Evolutionary conservation across 2,329 filamentous ascomycete species (phyloP).

Genomic region (Didymella sp.): DNA sequence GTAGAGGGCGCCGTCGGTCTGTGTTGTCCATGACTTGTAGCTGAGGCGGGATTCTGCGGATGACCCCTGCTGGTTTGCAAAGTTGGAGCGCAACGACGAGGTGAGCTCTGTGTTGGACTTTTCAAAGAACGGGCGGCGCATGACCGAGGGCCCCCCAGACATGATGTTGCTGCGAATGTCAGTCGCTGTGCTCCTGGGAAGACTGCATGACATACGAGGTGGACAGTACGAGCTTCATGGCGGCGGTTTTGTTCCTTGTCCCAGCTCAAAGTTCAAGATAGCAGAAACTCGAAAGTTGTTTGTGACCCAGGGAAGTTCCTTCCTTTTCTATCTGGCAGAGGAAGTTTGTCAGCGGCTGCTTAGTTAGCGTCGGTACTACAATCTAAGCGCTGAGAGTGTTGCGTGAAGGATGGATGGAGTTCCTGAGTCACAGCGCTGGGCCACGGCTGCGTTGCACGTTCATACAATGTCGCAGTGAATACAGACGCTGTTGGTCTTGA

Average conservation of each 20-base stretch:
- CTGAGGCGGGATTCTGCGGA: slow-evolving; percentile 48
- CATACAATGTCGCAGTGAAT: background rate
- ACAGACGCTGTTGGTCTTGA: slow-evolving; percentile 3
- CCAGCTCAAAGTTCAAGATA: background rate
- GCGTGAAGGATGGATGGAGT: background rate
- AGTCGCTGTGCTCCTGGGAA: background rate
- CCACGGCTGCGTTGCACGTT: background rate
- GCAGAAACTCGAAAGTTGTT: background rate
- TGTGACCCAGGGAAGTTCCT: background rate
- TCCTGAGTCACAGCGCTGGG: background rate
- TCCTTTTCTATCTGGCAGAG: slow-evolving; percentile 1
- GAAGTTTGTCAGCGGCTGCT: slow-evolving; percentile 19
- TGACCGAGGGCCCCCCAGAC: slow-evolving; percentile 80
- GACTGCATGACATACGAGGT: slow-evolving; percentile 72
- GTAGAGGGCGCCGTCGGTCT: slow-evolving; percentile 62
- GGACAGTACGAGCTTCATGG: slow-evolving; percentile 83
- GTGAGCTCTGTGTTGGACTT: slow-evolving; percentile 94
- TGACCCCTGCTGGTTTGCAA: slow-evolving; percentile 74
- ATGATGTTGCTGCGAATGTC: slow-evolving; percentile 78
- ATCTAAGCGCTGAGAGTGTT: background rate
- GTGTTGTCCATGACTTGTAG: slow-evolving; percentile 71
- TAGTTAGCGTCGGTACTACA: slow-evolving; percentile 9
- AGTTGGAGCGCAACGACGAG: slow-evolving; percentile 84
- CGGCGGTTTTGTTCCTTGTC: slow-evolving; percentile 32
- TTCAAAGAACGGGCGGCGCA: slow-evolving; percentile 76